These are phyloP conservation scores for Amylostereum areolatum DNA, from an alignment of 1,284 basidiomycete genomes.

Conservation along the genomic window DNA sequence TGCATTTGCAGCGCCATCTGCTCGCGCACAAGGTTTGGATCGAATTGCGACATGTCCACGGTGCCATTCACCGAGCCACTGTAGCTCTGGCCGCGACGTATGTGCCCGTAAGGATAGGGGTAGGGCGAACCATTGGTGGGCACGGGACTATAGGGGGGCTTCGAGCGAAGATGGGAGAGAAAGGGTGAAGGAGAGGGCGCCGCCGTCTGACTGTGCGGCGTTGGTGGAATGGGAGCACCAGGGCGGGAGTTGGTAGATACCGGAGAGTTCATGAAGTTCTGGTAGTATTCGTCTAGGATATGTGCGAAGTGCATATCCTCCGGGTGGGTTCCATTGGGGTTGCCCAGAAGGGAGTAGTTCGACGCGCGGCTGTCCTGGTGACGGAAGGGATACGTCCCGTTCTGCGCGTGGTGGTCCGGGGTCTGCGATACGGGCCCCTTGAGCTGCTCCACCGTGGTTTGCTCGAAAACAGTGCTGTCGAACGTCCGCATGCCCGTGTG, in stretches of 20 bases:
- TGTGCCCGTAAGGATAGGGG: slow-evolving; percentile 68
- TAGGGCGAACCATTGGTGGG: slow-evolving; percentile 63
- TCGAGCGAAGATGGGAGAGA: slow-evolving; percentile 35
- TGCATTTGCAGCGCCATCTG: slow-evolving; percentile 70
- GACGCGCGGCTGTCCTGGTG: slow-evolving; percentile 13
- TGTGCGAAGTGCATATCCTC: slow-evolving; percentile 52
- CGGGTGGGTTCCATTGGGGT: slow-evolving; percentile 38
- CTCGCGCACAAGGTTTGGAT: slow-evolving; percentile 55
- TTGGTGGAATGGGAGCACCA: slow-evolving; percentile 67
- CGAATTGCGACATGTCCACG: slow-evolving; percentile 24
- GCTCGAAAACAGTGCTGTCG: slow-evolving; percentile 47
- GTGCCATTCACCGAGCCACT: slow-evolving; percentile 25
- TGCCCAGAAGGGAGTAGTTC: slow-evolving; percentile 24
- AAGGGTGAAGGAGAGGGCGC: slow-evolving; percentile 64
- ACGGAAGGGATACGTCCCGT: slow-evolving; percentile 9
- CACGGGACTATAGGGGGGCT: slow-evolving; percentile 33
- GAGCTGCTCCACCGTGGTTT: slow-evolving; percentile 27
- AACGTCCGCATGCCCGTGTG: slow-evolving; percentile 54
- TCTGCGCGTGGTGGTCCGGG: neutral
- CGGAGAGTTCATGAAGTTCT: slow-evolving; percentile 47
- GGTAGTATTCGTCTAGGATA: slow-evolving; percentile 53
- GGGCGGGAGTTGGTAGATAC: slow-evolving; percentile 29
- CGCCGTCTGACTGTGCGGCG: slow-evolving; percentile 65
- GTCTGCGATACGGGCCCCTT: slow-evolving; percentile 13
- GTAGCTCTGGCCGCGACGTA: slow-evolving; percentile 45